These are phyloP conservation scores for Leccinellum rugosiceps DNA, from an alignment of 768 basidiomycete species.

Conservation along the genomic window DNA sequence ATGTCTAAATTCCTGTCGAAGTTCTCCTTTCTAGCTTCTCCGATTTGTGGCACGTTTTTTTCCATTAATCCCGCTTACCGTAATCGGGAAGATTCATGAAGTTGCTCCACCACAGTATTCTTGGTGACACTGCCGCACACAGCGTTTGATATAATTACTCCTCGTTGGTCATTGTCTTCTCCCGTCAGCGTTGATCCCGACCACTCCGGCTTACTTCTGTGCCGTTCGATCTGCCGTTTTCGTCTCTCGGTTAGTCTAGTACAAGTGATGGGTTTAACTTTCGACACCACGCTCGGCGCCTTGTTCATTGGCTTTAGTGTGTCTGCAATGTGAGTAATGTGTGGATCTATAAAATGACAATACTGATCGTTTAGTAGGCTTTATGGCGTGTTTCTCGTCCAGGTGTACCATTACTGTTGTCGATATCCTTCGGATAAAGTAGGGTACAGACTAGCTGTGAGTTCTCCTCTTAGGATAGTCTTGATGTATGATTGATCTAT, in stretches of 20 bases:
- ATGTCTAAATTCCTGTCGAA: background rate
- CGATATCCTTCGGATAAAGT: background rate
- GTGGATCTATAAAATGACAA: background rate
- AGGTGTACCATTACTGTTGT: background rate
- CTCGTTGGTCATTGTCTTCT: constrained; percentile 3
- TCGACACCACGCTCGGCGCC: constrained; percentile 58
- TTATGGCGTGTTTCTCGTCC: constrained; percentile 45
- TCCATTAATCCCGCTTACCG: background rate
- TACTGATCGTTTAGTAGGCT: constrained; percentile 34
- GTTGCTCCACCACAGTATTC: background rate
- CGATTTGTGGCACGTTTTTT: background rate
- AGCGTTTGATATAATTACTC: background rate
- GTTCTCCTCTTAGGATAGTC: constrained; percentile 20
- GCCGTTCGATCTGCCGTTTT: background rate
- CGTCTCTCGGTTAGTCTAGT: background rate
- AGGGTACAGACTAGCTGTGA: constrained; percentile 20
- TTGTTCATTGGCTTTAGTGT: constrained; percentile 55
- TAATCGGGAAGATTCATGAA: background rate
- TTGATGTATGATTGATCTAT: background rate
- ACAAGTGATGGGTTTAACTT: constrained; percentile 19
- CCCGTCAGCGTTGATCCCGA: constrained; percentile 8
- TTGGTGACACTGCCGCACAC: background rate
- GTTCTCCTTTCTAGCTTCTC: background rate
- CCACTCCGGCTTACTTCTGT: constrained; percentile 8
- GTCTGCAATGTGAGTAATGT: constrained; percentile 35